Conservation (phyloP, 352 stramenopile genomes). For the Globisporangium paddicum region DNA sequence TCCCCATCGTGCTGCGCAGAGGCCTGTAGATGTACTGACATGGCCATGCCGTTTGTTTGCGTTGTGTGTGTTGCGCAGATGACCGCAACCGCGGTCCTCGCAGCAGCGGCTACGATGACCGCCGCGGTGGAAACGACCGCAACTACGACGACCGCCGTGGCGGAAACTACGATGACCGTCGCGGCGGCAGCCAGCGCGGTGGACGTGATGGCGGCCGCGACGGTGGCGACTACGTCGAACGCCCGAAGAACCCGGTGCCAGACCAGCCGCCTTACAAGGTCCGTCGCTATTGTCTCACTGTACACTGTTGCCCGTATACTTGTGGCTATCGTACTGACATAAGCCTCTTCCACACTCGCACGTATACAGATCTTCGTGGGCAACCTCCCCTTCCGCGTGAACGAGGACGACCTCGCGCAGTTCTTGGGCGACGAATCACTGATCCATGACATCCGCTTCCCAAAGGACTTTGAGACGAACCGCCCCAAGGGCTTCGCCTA, state of each 20-base stretch:
- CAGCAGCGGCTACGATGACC: conserved; percentile 19
- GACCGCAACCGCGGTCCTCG: conserved; percentile 24
- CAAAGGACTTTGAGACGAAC: conserved; percentile 53
- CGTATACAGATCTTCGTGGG: conserved; percentile 62
- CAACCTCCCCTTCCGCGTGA: conserved; percentile 73
- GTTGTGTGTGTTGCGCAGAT: conserved; percentile 11
- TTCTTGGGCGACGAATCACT: conserved; percentile 47
- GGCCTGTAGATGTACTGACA: no score
- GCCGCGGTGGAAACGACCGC: conserved; percentile 18
- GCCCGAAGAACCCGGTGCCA: conserved; percentile 71
- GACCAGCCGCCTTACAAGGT: conserved; percentile 79
- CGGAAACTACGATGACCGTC: conserved; percentile 3
- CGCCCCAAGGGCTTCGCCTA: conserved; percentile 83
- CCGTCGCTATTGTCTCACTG: background rate
- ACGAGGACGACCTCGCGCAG: conserved; percentile 64
- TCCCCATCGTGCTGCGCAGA: no score
- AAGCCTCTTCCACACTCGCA: background rate
- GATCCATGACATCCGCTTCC: conserved; percentile 70
- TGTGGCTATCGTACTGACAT: background rate
- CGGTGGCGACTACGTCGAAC: conserved; percentile 22
- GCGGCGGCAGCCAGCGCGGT: background rate
- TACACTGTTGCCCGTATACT: background rate
- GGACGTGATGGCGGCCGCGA: conserved; percentile 18
- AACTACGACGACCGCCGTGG: conserved; percentile 8
- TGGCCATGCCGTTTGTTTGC: no score